Evolutionary conservation across 2,329 filamentous ascomycete species (phyloP).

Genomic region (Aureobasidium mangrovei): DNA sequence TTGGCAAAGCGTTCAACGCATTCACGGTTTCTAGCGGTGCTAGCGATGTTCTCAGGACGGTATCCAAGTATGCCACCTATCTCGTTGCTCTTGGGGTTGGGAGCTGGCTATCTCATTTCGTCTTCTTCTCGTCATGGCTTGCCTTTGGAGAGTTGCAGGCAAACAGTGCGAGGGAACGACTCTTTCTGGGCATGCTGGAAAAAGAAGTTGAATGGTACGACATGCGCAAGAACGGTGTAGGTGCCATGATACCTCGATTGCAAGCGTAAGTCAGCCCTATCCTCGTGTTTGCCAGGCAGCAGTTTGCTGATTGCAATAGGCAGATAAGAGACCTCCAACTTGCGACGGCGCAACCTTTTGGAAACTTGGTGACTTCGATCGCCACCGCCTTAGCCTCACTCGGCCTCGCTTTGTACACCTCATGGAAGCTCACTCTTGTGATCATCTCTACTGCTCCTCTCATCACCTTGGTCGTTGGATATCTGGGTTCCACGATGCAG

Average conservation of each 20-base stretch:
- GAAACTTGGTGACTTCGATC: slow-evolving; percentile 55
- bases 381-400: slow-evolving; percentile 59
- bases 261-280: slow-evolving; percentile 53
- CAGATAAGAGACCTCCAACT: slow-evolving; percentile 75
- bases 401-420: slow-evolving; percentile 64
- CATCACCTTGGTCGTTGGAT: slow-evolving; percentile 50
- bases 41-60: slow-evolving; percentile 44
- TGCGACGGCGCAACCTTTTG: slow-evolving; percentile 71
- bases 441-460: slow-evolving; percentile 66
- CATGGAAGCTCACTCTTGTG: slow-evolving; percentile 76
- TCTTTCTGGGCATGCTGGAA: slow-evolving; percentile 61
- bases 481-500: slow-evolving; percentile 54
- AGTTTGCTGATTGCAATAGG: slow-evolving; percentile 38
- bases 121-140: slow-evolving; percentile 64
- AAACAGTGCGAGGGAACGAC: slow-evolving; percentile 49
- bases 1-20: slow-evolving; percentile 65
- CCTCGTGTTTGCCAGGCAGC: neutral
- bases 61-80: slow-evolving; percentile 53
- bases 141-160: slow-evolving; percentile 76
- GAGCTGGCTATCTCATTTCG: slow-evolving; percentile 58
- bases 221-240: slow-evolving; percentile 58
- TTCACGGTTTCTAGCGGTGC: slow-evolving; percentile 59
- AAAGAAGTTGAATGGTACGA: slow-evolving; percentile 82
- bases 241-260: slow-evolving; percentile 60
- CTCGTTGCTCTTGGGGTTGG: slow-evolving; percentile 54